Evolutionary conservation across 2,329 filamentous ascomycete genomes (phyloP).

Genomic region (Westerdykella ornata): DNA sequence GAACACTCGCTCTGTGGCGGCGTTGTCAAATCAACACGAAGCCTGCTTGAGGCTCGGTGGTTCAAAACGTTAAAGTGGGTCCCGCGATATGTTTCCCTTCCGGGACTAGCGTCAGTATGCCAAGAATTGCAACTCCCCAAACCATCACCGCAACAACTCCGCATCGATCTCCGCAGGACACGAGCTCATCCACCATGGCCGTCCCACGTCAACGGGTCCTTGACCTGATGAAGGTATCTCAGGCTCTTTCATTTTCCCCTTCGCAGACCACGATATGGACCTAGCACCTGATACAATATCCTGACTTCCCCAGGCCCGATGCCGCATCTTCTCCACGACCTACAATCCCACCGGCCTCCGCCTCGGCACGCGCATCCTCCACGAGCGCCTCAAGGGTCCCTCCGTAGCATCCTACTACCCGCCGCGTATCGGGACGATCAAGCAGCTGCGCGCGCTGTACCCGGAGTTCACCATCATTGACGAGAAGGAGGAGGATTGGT

Average conservation of each 20-base stretch:
- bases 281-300: not conserved
- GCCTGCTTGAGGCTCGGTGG: no score
- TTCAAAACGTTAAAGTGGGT: no score
- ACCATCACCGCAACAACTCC: not conserved
- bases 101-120: not conserved
- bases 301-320: constrained; percentile 61
- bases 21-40: no score
- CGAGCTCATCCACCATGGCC: constrained; percentile 39
- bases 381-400: constrained; percentile 80
- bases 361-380: constrained; percentile 85
- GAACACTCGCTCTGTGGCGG: no score
- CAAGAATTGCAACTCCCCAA: not conserved
- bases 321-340: constrained; percentile 81
- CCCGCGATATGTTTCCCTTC: not conserved
- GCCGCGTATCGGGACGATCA: constrained; percentile 61
- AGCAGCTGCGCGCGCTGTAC: constrained; percentile 66
- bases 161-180: not conserved
- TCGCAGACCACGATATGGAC: not conserved
- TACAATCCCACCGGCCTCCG: constrained; percentile 81
- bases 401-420: constrained; percentile 84
- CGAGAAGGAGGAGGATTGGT: constrained; percentile 69
- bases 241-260: not conserved
- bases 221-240: constrained; percentile 71
- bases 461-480: constrained; percentile 63
- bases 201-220: constrained; percentile 49